phyloP scores from a whole-genome alignment of 371 early-diverging fungal genomes.

The Apophysomyces ossiformis region DNA sequence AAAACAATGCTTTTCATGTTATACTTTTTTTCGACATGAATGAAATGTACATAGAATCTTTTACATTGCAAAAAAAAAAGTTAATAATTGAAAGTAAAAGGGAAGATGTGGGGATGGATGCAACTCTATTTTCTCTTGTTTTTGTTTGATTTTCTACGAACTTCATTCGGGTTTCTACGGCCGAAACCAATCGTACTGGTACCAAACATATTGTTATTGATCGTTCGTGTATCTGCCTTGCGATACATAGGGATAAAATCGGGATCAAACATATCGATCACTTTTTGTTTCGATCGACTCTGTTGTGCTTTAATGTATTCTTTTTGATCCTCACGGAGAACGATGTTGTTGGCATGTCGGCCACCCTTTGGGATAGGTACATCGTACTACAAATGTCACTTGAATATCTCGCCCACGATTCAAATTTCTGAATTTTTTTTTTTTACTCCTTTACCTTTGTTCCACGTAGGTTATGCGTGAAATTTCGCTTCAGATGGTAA shows the following conservation, averaged over 20 bases:
- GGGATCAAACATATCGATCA: slow-evolving; percentile 74
- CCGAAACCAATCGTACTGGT: slow-evolving; percentile 85
- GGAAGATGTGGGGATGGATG: not conserved
- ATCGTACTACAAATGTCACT: slow-evolving; percentile 57
- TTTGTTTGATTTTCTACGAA: slow-evolving; percentile 57
- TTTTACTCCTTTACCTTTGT: slow-evolving; percentile 62
- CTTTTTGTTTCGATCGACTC: slow-evolving; percentile 57
- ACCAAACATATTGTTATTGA: slow-evolving; percentile 65
- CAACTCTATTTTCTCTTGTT: slow-evolving; percentile 44
- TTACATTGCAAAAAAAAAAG: no score
- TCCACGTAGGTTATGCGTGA: slow-evolving; percentile 88
- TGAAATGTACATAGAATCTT: no score
- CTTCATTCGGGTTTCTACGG: slow-evolving; percentile 85
- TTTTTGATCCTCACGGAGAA: slow-evolving; percentile 91
- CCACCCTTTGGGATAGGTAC: slow-evolving; percentile 90
- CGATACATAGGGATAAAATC: slow-evolving; percentile 74
- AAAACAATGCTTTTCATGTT: no score
- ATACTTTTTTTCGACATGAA: no score
- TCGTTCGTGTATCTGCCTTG: slow-evolving; percentile 48
- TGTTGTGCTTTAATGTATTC: slow-evolving; percentile 74
- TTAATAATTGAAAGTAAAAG: not conserved
- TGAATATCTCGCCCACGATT: no score
- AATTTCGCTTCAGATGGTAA: slow-evolving; percentile 89
- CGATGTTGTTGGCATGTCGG: slow-evolving; percentile 73
- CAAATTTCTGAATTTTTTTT: no score